These are phyloP conservation scores for Penicillium parvum DNA, from an alignment of 495 filamentous ascomycete species.

Conservation along the genomic window DNA sequence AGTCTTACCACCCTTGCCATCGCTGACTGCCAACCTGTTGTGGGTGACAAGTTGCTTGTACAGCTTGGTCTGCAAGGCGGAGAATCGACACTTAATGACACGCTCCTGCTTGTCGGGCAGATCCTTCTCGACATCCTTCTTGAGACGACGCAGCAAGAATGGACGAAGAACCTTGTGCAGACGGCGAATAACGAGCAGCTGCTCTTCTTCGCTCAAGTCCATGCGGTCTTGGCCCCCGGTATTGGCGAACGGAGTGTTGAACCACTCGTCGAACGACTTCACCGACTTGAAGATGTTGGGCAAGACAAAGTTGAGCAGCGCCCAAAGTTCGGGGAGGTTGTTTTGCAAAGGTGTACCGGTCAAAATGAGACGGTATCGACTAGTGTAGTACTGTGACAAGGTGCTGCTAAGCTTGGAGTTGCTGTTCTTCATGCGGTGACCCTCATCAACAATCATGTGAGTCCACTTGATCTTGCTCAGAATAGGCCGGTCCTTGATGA, in stretches of 20 bases:
- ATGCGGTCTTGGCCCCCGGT: conserved; percentile 97
- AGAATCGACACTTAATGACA: conserved; percentile 98
- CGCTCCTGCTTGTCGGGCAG: conserved; percentile 97
- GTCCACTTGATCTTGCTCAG: conserved; percentile 98
- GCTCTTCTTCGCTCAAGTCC: conserved; percentile 98
- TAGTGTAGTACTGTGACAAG: conserved; percentile 89
- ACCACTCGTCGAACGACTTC: conserved; percentile 99
- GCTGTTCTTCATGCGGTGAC: conserved; percentile 99
- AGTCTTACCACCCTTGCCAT: conserved; percentile 93
- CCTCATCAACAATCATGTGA: conserved; percentile 99
- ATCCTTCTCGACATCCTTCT: conserved; percentile 99
- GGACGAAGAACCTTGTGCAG: conserved; percentile 96
- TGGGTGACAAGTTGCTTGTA: conserved; percentile 96
- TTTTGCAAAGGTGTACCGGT: conserved; percentile 97
- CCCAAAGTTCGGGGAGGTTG: conserved; percentile 94
- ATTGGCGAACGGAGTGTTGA: conserved; percentile 98
- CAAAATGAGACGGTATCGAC: conserved; percentile 90
- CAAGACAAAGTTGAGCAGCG: conserved; percentile 94
- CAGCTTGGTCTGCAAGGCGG: conserved; percentile 83
- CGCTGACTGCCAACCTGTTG: conserved; percentile 88
- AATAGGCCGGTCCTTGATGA: conserved; percentile 95
- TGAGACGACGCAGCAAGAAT: conserved; percentile 95
- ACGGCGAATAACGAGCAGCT: conserved; percentile 95
- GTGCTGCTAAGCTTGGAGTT: conserved; percentile 94
- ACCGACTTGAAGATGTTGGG: conserved; percentile 99